Evolutionary conservation across 2,329 filamentous ascomycete species (phyloP), one percentile per base, ranked within the genome.

Genomic region (Phaeosphaeria sp.): DNA sequence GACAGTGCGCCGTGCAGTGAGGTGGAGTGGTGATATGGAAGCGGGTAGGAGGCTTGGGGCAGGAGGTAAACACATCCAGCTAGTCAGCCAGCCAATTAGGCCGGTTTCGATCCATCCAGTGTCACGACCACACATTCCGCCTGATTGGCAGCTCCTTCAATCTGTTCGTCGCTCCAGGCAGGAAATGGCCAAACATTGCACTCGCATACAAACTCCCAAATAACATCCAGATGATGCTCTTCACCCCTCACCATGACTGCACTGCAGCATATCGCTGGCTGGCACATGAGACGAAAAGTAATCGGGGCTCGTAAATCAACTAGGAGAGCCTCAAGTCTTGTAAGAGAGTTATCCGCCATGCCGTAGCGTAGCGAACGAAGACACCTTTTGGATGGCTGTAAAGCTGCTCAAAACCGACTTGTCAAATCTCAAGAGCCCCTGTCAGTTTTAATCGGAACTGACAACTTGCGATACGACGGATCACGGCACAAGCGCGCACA

Each of bases 71-170:
- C 72, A 74, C 67, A 65, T 69, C 59, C 59, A 71, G 71, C 71
- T 72, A 75, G 70, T 69, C 67, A 66, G 68, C 68, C 65, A 68
- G 62, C 72, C 72, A 74, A 76, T 74, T 70, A 73, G 69, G 67
- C 73, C 68, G 68, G 64, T 52, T 65, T 69, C 65, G 59, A 66
- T 73, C 67, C 56, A 52, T 56, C 62, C 63, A 67, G 69, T 72
- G 59, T 69, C 58, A 72, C 72, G 63, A 65, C 66, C 67, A 71
- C 61, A 59, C 67, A 72, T 69, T 70, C 67, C 66, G 59, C 59
- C 48, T 55, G 41, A 21, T 42, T 36, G 42, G 33, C 20, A 33
- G 15, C 46, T n/a, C n/a, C 17, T 39, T 15, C 36, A 17, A n/a
- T 39, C 6, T n/a, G 11, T 39, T 39, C 36, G n/a, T 17, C 15